phyloP scores from a whole-genome alignment of 371 early-diverging fungal species.

The Lichtheimia corymbifera region DNA sequence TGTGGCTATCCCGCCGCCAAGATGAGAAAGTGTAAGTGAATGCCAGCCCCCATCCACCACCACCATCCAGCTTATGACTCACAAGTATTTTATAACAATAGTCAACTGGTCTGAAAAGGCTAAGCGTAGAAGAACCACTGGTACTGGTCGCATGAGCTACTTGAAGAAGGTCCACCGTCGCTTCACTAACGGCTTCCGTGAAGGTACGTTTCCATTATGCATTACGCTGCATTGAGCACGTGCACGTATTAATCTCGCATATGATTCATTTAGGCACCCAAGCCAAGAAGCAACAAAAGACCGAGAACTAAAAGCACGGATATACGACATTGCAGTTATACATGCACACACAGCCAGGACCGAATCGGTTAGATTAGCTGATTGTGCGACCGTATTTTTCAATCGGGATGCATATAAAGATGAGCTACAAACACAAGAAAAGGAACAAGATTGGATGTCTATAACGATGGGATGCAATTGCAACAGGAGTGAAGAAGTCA shows the following conservation, averaged over 20 bases:
- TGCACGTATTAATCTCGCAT: neutral
- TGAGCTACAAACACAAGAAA: too few relatives aligned
- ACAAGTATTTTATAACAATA: conserved; percentile 13
- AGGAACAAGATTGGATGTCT: too few relatives aligned
- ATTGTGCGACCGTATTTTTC: too few relatives aligned
- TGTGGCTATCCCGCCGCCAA: conserved; percentile 99
- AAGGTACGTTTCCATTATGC: conserved; percentile 46
- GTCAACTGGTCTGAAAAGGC: conserved; percentile 95
- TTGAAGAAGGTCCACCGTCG: conserved; percentile 85
- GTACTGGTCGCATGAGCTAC: conserved; percentile 97
- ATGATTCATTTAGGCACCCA: conserved; percentile 15
- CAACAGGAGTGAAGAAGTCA: too few relatives aligned
- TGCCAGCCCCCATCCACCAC: neutral
- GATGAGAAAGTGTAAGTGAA: conserved; percentile 84
- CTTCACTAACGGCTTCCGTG: conserved; percentile 96
- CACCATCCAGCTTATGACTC: neutral
- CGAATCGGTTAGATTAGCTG: too few relatives aligned
- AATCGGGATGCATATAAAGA: too few relatives aligned
- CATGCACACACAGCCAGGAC: too few relatives aligned
- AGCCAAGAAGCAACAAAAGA: conserved; percentile 23
- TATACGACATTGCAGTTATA: too few relatives aligned
- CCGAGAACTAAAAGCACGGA: conserved; percentile 9
- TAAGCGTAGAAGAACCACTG: conserved; percentile 95
- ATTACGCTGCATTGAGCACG: neutral
- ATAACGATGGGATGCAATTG: too few relatives aligned